Evolutionary conservation across 257 asterid species (phyloP), one percentile per base, ranked within the genome.

Genomic region (Solanum arcanum): DNA sequence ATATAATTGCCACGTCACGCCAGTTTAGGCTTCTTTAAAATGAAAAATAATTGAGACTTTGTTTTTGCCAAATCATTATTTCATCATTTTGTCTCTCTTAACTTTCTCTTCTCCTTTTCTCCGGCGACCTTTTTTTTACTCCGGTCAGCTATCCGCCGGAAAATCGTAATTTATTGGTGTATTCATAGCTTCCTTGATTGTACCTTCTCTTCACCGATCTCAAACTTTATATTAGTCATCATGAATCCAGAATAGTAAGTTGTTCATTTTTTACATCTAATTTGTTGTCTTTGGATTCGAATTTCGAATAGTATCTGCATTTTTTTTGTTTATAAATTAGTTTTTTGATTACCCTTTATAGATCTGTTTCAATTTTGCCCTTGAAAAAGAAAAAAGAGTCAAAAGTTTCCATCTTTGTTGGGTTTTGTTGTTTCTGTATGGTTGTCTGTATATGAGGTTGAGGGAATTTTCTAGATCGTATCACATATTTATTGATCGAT

Each of bases 171-270:
- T 29, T 60, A 49, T 13, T 47, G 70, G 15, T 81, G 42, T 81
- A 29, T 6, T 49, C 69, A 49, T 42, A 18, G 85, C 13, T 81
- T 47, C 68, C 2, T 47, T 47, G 27, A 52, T 80, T 47, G 85
- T 80, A 29, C 85, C 85, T 18, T 78, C 39, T n/a, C 20, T 20
- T 73, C 33, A 52, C 72, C 62, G 88, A 86, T 86, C 88, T 59
- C 39, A 11, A 11, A 41, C 49, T 81, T 27, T 73, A 59, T 59
- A 27, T 52, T 89, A 59, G 95, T 84, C 89, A 95, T 86, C 90
- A 94, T 94, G 96, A 94, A 92, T 94, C 95, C 94, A 3, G 96
- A 94, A 93, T 94, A 94, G 96, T 94, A 91, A 91, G 94, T 88
- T 31, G 75, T 86, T 76, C 25, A 66, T 72, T 64, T 75, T 12